Percentiles rank a stretch among this genome's conserved stretches.
Evolutionary conservation across 495 filamentous ascomycete species (phyloP).

Genomic region (Podospora australis): DNA sequence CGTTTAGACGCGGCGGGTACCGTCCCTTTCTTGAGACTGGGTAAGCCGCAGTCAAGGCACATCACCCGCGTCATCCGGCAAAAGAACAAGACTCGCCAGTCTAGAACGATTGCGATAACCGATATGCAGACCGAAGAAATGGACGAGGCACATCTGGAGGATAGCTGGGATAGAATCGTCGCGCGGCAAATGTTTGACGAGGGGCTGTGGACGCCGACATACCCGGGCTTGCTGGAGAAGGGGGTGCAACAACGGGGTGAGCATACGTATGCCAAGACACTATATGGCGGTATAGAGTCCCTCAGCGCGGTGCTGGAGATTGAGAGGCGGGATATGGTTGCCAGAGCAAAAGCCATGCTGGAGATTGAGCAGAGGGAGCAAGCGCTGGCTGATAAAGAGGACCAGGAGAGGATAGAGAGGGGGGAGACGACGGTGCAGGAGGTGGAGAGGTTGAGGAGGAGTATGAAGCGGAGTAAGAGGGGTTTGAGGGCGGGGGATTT

Average conservation of each 20-base stretch:
- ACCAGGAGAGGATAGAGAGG: constrained; percentile 10
- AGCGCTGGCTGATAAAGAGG: constrained; percentile 37
- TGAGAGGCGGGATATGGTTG: constrained; percentile 27
- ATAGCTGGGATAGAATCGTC: background rate
- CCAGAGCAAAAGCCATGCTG: constrained; percentile 41
- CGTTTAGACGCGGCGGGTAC: constrained; percentile 47
- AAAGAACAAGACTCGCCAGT: constrained; percentile 46
- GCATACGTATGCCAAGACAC: constrained; percentile 1
- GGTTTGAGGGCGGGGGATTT: background rate
- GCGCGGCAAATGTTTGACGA: constrained; percentile 3
- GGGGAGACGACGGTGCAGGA: constrained; percentile 3
- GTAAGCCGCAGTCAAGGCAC: constrained; percentile 58
- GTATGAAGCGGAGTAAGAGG: background rate
- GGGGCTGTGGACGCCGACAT: constrained; percentile 12
- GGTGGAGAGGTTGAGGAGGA: background rate
- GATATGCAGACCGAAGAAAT: constrained; percentile 9
- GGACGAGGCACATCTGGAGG: background rate
- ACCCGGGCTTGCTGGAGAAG: background rate
- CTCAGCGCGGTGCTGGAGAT: constrained; percentile 6
- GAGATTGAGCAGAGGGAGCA: constrained; percentile 42
- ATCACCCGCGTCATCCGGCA: constrained; percentile 50
- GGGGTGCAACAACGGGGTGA: background rate
- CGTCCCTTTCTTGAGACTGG: constrained; percentile 63
- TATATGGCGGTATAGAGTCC: constrained; percentile 12
- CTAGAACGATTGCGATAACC: constrained; percentile 29